phyloP scores from a whole-genome alignment of 116 monocot species.

The Cymodocea nodosa region DNA sequence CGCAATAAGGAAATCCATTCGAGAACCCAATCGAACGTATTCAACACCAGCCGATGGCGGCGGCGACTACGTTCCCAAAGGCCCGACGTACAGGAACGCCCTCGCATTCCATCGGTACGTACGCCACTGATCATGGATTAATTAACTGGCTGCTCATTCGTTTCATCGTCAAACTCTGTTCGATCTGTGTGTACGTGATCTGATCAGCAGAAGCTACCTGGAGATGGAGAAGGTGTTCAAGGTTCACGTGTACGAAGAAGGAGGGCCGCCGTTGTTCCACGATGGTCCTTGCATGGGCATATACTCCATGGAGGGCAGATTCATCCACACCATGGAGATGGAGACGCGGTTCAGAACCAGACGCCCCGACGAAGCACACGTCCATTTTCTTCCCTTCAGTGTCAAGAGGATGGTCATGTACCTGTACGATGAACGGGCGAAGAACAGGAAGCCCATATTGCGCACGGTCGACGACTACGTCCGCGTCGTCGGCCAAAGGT shows the following conservation, averaged over 20 bases:
- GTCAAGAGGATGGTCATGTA: conserved; percentile 60
- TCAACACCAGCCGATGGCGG: no score
- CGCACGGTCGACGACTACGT: conserved; percentile 54
- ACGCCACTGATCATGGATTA: no score
- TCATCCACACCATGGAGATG: conserved; percentile 66
- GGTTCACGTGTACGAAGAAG: conserved; percentile 79
- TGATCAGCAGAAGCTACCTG: conserved; percentile 55
- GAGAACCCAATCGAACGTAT: not conserved
- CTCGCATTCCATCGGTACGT: not conserved
- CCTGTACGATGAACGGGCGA: conserved; percentile 30
- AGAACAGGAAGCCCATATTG: conserved; percentile 32
- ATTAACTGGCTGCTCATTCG: not conserved
- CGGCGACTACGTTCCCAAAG: conserved; percentile 9
- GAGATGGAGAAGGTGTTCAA: conserved; percentile 88
- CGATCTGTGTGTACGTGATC: not conserved
- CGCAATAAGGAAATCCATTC: conserved; percentile 15
- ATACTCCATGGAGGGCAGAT: conserved; percentile 78
- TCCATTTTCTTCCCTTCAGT: conserved; percentile 80
- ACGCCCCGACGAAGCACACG: conserved; percentile 57
- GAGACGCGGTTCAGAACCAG: conserved; percentile 37
- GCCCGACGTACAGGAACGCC: conserved; percentile 3
- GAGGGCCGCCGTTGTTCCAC: conserved; percentile 80
- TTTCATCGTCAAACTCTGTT: not conserved
- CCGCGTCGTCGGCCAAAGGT: conserved; percentile 18
- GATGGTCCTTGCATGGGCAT: conserved; percentile 79